A percentile compares a stretch with the other conserved stretches of the same genome.
phyloP scores from a whole-genome alignment of 208 protist genomes.

The Novymonas esmeraldas region DNA sequence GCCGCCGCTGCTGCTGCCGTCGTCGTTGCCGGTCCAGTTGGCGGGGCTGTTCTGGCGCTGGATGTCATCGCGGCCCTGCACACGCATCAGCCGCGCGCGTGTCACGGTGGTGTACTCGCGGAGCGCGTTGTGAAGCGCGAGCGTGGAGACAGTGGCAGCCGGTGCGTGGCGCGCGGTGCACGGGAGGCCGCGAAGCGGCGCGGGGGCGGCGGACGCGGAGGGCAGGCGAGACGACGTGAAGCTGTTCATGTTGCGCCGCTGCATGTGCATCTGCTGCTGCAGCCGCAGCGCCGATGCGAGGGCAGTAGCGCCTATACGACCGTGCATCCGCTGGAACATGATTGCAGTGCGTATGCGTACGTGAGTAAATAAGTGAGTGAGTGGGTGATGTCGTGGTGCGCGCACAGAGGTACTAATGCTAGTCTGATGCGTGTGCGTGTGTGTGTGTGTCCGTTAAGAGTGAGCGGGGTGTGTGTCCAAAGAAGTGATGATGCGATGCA shows the following conservation, averaged over 20 bases:
- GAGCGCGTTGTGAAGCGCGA: conserved; percentile 12
- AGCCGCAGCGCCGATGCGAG: conserved; percentile 17
- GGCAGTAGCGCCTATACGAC: conserved; percentile 14
- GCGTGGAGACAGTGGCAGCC: not conserved
- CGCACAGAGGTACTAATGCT: not conserved
- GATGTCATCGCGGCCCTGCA: conserved; percentile 43
- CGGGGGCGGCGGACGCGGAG: not conserved
- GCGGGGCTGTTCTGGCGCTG: conserved; percentile 46
- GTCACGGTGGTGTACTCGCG: conserved; percentile 24
- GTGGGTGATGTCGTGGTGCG: not conserved
- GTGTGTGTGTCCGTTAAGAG: too few species aligned
- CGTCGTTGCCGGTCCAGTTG: conserved; percentile 45
- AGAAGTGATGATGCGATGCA: too few species aligned
- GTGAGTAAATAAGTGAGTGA: not conserved
- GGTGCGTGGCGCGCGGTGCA: not conserved
- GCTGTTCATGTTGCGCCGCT: conserved; percentile 1
- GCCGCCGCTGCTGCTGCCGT: conserved; percentile 32
- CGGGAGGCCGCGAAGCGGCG: not conserved
- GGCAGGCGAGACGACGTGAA: not conserved
- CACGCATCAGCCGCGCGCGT: conserved; percentile 29
- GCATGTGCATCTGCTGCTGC: too few species aligned
- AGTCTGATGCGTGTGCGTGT: not conserved
- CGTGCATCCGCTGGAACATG: conserved; percentile 22
- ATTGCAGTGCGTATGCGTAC: not conserved
- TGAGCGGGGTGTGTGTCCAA: too few species aligned